phyloP scores from a whole-genome alignment of 202 grass and related monocot genomes.

The Elaeis oleifera region DNA sequence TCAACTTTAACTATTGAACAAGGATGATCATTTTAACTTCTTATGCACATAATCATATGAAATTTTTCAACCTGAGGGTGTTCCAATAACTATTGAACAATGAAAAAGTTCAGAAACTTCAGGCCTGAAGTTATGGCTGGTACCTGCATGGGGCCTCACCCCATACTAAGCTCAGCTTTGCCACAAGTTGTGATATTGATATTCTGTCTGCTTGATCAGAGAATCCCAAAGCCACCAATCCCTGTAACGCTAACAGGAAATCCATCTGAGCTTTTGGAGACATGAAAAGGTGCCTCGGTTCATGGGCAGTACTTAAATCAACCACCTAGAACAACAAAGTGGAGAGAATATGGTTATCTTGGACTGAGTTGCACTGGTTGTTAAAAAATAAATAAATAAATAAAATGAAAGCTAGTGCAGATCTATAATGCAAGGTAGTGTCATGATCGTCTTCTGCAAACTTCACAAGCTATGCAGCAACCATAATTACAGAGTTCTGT shows the following conservation, averaged over 20 bases:
- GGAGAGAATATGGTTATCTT: background rate
- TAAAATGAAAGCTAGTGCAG: no score
- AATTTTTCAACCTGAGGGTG: no score
- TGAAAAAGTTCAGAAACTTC: background rate
- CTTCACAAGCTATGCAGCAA: no score
- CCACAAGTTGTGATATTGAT: slow-evolving; percentile 45
- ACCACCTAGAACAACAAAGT: slow-evolving; percentile 36
- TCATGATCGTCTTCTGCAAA: no score
- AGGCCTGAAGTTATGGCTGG: background rate
- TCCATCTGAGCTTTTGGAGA: slow-evolving; percentile 68
- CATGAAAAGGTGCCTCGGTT: slow-evolving; percentile 55
- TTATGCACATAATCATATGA: no score
- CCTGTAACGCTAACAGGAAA: slow-evolving; percentile 62
- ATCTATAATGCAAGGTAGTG: no score
- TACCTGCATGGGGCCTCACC: slow-evolving; percentile 67
- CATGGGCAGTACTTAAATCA: slow-evolving; percentile 66
- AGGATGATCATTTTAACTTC: no score
- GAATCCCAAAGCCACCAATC: slow-evolving; percentile 36
- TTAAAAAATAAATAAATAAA: no score
- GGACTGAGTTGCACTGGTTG: no score
- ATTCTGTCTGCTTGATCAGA: slow-evolving; percentile 46
- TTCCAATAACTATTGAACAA: no score
- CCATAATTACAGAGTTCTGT: background rate
- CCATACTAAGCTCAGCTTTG: slow-evolving; percentile 61
- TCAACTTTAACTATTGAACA: no score